Conservation (phyloP, 2,329 filamentous ascomycete species). For the Botrytis paeoniae region DNA sequence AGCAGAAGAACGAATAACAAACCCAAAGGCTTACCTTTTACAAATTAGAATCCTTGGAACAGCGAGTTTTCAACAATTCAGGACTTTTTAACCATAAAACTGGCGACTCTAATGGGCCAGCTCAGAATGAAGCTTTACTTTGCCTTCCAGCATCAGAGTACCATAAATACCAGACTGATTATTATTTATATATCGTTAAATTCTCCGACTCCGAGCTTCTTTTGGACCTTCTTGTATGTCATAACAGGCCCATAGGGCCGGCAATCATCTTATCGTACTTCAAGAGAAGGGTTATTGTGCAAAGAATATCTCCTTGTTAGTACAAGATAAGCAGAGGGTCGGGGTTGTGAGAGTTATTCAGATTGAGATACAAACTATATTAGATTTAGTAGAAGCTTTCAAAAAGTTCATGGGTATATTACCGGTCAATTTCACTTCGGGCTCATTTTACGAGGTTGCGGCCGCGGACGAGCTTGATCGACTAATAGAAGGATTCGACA, state of each 20-base stretch:
- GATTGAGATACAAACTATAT: neutral
- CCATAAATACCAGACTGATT: neutral
- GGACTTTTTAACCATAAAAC: neutral
- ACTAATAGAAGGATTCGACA: neutral
- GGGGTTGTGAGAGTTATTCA: neutral
- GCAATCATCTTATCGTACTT: neutral
- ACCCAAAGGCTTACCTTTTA: neutral
- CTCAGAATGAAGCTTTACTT: neutral
- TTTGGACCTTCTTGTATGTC: neutral
- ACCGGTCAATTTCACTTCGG: neutral
- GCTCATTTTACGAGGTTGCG: no score
- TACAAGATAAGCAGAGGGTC: neutral
- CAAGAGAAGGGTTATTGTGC: slow-evolving; percentile 4
- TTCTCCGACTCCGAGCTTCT: neutral
- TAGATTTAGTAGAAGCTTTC: neutral
- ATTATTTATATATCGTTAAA: neutral
- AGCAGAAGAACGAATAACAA: slow-evolving; percentile 3
- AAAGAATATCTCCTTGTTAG: neutral
- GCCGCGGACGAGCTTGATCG: neutral
- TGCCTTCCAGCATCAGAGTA: neutral
- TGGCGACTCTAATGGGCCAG: neutral
- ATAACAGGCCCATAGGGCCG: neutral
- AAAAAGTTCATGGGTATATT: neutral
- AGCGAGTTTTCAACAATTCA: neutral
- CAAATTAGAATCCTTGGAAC: slow-evolving; percentile 6